A percentile compares a stretch with the other conserved stretches of the same genome.
phyloP scores from a whole-genome alignment of 139 green algal genomes.

The Chlorella sp. region DNA sequence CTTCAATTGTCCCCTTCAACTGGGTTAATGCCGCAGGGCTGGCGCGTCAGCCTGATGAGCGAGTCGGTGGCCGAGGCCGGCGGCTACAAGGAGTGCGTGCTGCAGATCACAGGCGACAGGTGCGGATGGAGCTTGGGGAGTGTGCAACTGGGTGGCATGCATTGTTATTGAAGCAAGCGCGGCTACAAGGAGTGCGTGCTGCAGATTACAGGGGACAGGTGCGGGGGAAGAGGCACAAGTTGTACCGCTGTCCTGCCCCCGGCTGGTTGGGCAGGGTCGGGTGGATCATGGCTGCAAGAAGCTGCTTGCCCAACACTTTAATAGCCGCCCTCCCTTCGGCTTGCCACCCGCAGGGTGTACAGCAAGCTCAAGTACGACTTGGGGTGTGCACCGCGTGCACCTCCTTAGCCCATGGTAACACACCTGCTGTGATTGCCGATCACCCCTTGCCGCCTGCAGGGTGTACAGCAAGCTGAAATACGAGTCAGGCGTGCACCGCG shows the following conservation, averaged over 20 bases:
- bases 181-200: conserved; percentile 91
- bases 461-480: conserved; percentile 97
- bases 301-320: neutral
- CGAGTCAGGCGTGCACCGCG: conserved; percentile 97
- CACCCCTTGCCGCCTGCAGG: neutral
- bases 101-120: conserved; percentile 56
- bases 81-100: conserved; percentile 88
- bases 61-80: conserved; percentile 78
- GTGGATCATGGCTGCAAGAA: too few relatives aligned
- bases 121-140: too few relatives aligned
- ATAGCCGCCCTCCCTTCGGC: neutral
- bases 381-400: neutral
- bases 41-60: conserved; percentile 78
- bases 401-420: neutral
- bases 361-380: neutral
- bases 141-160: too few relatives aligned
- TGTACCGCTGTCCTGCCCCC: too few relatives aligned
- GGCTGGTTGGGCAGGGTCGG: too few relatives aligned
- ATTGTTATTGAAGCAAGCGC: too few relatives aligned
- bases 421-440: too few relatives aligned
- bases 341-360: neutral
- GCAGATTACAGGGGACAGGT: conserved; percentile 48
- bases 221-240: neutral
- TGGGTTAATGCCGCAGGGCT: conserved; percentile 48
- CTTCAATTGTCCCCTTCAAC: too few relatives aligned